phyloP scores from a whole-genome alignment of 1,284 basidiomycete genomes.

The Bondarzewia mesenterica region DNA sequence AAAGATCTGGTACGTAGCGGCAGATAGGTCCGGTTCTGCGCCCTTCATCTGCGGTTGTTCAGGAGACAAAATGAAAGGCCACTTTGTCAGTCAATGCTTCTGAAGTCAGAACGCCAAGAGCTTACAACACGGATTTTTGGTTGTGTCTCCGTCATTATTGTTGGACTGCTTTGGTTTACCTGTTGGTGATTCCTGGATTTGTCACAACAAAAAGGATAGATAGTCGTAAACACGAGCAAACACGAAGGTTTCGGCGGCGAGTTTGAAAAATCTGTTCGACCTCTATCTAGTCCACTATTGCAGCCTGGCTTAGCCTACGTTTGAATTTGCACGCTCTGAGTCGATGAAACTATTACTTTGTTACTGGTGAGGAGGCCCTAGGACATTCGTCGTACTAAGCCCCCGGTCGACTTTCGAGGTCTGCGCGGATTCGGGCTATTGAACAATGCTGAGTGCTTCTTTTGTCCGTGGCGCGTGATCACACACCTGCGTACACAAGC shows the following conservation, averaged over 20 bases:
- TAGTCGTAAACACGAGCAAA: not conserved
- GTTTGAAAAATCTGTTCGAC: no score
- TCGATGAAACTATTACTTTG: no score
- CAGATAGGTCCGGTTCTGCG: slow-evolving; percentile 75
- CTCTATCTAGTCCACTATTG: not conserved
- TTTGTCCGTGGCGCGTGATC: slow-evolving; percentile 9
- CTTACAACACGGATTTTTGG: slow-evolving; percentile 13
- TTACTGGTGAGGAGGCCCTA: no score
- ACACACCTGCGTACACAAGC: slow-evolving; percentile 8
- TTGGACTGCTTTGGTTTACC: not conserved
- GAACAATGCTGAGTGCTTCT: slow-evolving; percentile 9
- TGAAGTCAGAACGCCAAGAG: not conserved
- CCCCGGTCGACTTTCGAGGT: no score
- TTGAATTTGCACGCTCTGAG: not conserved
- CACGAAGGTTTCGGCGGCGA: no score
- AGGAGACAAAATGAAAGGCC: not conserved
- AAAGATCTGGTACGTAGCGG: slow-evolving; percentile 87
- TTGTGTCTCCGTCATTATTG: slow-evolving; percentile 8
- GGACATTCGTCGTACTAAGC: no score
- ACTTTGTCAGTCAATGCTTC: not conserved
- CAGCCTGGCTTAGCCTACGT: not conserved
- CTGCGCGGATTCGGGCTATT: not conserved
- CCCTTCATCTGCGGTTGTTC: slow-evolving; percentile 67
- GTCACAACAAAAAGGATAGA: no score
- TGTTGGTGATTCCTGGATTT: no score